Evolutionary conservation across 164 flowering plant species (phyloP).

Genomic region (Amborella trichopoda): DNA sequence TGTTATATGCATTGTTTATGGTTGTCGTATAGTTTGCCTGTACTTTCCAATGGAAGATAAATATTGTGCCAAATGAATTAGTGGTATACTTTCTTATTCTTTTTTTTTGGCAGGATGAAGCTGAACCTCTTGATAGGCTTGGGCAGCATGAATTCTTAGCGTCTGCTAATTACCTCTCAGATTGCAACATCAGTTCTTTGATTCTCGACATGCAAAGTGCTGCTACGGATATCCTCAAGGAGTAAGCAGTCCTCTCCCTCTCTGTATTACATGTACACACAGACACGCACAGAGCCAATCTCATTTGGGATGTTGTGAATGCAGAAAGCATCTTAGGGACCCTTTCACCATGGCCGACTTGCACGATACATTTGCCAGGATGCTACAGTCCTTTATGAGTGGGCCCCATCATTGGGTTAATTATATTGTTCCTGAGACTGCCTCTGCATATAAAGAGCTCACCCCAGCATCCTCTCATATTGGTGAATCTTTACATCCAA

Average conservation of each 20-base stretch:
- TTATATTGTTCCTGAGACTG: constrained; percentile 59
- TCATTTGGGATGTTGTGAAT: no score
- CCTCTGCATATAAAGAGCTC: constrained; percentile 12
- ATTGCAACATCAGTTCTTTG: constrained; percentile 35
- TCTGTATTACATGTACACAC: no score
- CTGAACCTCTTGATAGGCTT: constrained; percentile 39
- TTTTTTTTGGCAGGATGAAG: constrained; percentile 40
- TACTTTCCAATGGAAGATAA: no score
- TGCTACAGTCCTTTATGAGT: constrained; percentile 55
- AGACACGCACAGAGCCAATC: no score
- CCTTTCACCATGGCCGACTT: constrained; percentile 34
- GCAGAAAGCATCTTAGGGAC: constrained; percentile 81
- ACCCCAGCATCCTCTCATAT: constrained; percentile 14
- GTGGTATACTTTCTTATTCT: no score
- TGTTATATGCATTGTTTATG: no score
- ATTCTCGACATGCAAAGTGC: constrained; percentile 52
- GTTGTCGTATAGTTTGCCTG: no score
- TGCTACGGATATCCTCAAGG: constrained; percentile 54
- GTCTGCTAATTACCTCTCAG: constrained; percentile 66
- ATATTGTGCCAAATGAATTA: no score
- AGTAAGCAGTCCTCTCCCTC: no score
- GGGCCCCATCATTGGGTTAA: constrained; percentile 56
- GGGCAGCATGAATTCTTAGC: constrained; percentile 68
- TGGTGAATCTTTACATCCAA: constrained; percentile 8
- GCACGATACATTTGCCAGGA: constrained; percentile 53